Evolutionary conservation across 371 early-diverging fungal species (phyloP), one percentile per base, ranked within the genome.

Genomic region (Zancudomyces culisetae): DNA sequence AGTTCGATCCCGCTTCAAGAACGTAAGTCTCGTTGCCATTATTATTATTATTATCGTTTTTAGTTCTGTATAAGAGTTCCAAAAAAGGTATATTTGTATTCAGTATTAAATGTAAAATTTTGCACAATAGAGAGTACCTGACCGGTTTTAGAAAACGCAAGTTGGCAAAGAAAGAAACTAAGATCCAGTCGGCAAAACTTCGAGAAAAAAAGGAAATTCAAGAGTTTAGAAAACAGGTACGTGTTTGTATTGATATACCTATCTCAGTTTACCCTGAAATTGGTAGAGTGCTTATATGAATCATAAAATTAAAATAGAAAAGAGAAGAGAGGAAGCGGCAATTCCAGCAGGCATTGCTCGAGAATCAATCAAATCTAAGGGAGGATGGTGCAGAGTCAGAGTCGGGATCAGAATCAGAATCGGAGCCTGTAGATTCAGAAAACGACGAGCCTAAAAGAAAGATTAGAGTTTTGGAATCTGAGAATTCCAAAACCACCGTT

Each of bases 81-180:
- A n/a, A n/a, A n/a, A n/a, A n/a, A n/a, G n/a, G n/a, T n/a, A n/a
- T n/a, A n/a, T n/a, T n/a, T n/a, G n/a, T n/a, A n/a, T n/a, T n/a
- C n/a, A n/a, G n/a, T n/a, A n/a, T n/a, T n/a, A n/a, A n/a, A n/a
- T n/a, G n/a, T n/a, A n/a, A n/a, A n/a, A n/a, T n/a, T n/a, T n/a
- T n/a, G n/a, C n/a, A n/a, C n/a, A 55, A 58, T 27, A 52, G 80
- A 18, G 78, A 81, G 27, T 85, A 74, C 51, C 64, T 84, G 51
- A 83, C 83, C 23, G 85, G 86, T n/a, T 86, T 86, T 60, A 80
- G 78, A 55, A 83, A 82, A 58, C 77, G 87, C 35, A 86, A 86
- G 45, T 64, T 76, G 4, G 79, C 80, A 57, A 68, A 78, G 51
- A 77, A 77, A 51, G 77, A 79, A 41, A 67, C 69, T 27, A 75